These are phyloP conservation scores for Pyracantha coccinea DNA, from an alignment of 331 rosid species.

Conservation along the genomic window DNA sequence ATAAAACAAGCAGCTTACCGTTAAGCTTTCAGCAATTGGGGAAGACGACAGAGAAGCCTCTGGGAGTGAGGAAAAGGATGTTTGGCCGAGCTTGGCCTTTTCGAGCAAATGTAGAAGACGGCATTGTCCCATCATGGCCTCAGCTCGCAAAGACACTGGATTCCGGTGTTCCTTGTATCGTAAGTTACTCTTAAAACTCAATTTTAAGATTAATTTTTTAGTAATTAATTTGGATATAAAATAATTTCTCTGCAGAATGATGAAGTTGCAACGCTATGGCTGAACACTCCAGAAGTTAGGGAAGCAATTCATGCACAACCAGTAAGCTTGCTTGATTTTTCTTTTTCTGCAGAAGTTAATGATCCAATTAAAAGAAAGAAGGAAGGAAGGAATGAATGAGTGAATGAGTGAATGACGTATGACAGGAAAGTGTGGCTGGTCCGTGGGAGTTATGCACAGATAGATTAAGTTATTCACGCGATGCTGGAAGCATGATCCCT, in stretches of 20 bases:
- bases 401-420: background rate
- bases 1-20: constrained; percentile 16
- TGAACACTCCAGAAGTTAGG: constrained; percentile 36
- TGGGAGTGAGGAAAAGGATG: constrained; percentile 36
- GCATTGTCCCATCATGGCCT: constrained; percentile 39
- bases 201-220: background rate
- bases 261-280: constrained; percentile 36
- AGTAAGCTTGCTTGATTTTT: constrained; percentile 8
- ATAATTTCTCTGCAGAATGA: constrained; percentile 19
- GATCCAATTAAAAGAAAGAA: background rate
- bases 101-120: constrained; percentile 29
- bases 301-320: constrained; percentile 40
- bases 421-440: constrained; percentile 33
- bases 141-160: constrained; percentile 4
- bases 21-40: constrained; percentile 38
- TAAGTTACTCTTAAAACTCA: background rate
- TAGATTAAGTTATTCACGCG: constrained; percentile 9
- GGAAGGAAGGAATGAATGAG: background rate
- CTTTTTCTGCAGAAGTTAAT: too few relatives aligned
- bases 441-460: constrained; percentile 34
- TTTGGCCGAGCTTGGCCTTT: constrained; percentile 53
- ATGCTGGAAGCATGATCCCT: constrained; percentile 48
- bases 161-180: constrained; percentile 25
- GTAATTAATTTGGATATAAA: background rate
- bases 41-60: constrained; percentile 20